phyloP scores from a whole-genome alignment of 2,329 filamentous ascomycete species.

The Fusarium sp. region DNA sequence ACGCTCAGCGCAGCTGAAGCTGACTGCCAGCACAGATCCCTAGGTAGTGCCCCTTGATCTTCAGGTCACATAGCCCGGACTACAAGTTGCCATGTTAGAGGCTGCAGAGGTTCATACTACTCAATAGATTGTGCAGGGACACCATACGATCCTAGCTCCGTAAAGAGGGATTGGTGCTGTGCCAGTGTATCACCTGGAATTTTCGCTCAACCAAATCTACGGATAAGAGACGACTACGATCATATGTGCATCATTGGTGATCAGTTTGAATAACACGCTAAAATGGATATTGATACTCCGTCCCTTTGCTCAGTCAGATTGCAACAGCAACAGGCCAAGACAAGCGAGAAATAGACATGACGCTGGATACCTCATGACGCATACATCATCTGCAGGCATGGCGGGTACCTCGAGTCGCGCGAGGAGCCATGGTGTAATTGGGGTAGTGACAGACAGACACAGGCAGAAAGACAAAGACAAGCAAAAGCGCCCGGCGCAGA shows the following conservation, averaged over 20 bases:
- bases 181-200: conserved; percentile 34
- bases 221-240: conserved; percentile 15
- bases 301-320: neutral
- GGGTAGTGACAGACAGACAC: conserved; percentile 14
- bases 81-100: conserved; percentile 3
- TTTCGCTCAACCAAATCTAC: conserved; percentile 2
- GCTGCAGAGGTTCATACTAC: neutral
- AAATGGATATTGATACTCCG: neutral
- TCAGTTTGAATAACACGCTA: neutral
- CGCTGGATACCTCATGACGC: conserved; percentile 34
- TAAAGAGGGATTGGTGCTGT: conserved; percentile 22
- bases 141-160: conserved; percentile 27
- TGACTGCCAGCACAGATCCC: neutral
- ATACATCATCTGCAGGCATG: conserved; percentile 39
- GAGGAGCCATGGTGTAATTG: conserved; percentile 23
- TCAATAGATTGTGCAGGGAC: conserved; percentile 30
- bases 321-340: conserved; percentile 6
- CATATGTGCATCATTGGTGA: conserved; percentile 34
- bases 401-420: conserved; percentile 39
- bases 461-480: conserved; percentile 22
- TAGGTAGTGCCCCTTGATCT: neutral
- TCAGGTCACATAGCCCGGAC: conserved; percentile 3
- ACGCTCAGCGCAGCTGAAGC: neutral
- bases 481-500: conserved; percentile 28
- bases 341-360: conserved; percentile 13